phyloP scores from a whole-genome alignment of 768 basidiomycete genomes.

The Boletus insuetus region DNA sequence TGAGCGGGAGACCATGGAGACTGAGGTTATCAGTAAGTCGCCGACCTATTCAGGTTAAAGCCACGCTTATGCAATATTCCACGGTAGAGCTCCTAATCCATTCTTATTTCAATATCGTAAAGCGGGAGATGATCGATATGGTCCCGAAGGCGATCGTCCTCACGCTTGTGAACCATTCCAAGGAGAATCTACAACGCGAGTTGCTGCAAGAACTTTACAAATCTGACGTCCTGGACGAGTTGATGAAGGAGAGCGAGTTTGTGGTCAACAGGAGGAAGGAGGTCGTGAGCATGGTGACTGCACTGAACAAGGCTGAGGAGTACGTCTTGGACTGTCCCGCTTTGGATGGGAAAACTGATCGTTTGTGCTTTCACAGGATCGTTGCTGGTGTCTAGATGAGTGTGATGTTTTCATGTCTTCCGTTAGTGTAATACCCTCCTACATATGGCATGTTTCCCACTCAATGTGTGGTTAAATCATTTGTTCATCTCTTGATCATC shows the following conservation, averaged over 20 bases:
- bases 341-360: conserved; percentile 10
- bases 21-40: conserved; percentile 95
- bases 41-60: background rate
- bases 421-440: conserved; percentile 32
- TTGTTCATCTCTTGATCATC: conserved; percentile 7
- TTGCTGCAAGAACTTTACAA: conserved; percentile 96
- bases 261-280: conserved; percentile 92
- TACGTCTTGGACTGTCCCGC: conserved; percentile 51
- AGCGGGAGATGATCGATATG: conserved; percentile 99
- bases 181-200: conserved; percentile 93
- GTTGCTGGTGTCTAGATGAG: conserved; percentile 55
- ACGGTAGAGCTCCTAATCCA: conserved; percentile 84
- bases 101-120: conserved; percentile 97
- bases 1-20: conserved; percentile 97
- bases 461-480: conserved; percentile 17
- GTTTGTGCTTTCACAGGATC: conserved; percentile 39
- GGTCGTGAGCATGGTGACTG: conserved; percentile 87
- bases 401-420: conserved; percentile 7
- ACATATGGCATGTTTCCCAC: conserved; percentile 20
- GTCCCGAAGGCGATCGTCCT: conserved; percentile 93
- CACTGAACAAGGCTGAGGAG: conserved; percentile 97
- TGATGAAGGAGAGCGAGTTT: conserved; percentile 92
- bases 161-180: conserved; percentile 89
- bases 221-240: conserved; percentile 90
- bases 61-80: conserved; percentile 1